Evolutionary conservation across 129 eudicot species (phyloP).

Genomic region (Artemisia argyi): DNA sequence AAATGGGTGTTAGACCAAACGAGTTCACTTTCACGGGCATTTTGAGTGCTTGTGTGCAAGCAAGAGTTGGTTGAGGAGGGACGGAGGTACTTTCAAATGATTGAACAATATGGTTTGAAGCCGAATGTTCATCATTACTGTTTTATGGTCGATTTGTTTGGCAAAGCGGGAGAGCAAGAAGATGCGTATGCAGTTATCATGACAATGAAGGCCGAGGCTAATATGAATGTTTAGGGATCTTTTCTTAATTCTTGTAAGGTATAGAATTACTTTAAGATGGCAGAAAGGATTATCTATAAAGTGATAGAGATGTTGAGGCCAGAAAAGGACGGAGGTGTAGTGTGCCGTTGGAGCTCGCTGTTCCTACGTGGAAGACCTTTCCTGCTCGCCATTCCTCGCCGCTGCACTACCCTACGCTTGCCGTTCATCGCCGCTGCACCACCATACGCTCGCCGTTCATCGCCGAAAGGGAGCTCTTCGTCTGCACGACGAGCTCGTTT

Average conservation of each 20-base stretch:
- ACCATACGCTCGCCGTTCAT: no score
- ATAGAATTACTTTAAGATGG: slow-evolving; percentile 56
- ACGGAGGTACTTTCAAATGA: slow-evolving; percentile 41
- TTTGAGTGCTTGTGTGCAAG: slow-evolving; percentile 60
- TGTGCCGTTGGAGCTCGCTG: no score
- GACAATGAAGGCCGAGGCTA: slow-evolving; percentile 54
- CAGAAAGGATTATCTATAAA: slow-evolving; percentile 53
- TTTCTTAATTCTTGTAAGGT: slow-evolving; percentile 63
- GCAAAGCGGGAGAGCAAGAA: slow-evolving; percentile 56
- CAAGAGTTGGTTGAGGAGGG: slow-evolving; percentile 74
- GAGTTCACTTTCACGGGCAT: slow-evolving; percentile 71
- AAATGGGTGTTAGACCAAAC: slow-evolving; percentile 50
- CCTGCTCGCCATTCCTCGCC: no score
- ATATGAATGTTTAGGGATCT: slow-evolving; percentile 64
- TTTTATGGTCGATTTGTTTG: slow-evolving; percentile 71
- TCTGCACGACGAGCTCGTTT: no score
- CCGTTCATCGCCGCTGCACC: no score
- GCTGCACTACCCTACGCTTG: no score
- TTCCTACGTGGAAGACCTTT: no score
- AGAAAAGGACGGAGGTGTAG: slow-evolving; percentile 61
- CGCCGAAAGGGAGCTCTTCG: no score
- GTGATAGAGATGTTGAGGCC: slow-evolving; percentile 46
- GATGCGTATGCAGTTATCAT: slow-evolving; percentile 62
- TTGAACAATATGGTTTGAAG: slow-evolving; percentile 40
- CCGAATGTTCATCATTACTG: slow-evolving; percentile 72